phyloP scores from a whole-genome alignment of 2,329 filamentous ascomycete genomes.

The Verticillium zaregamsianum region DNA sequence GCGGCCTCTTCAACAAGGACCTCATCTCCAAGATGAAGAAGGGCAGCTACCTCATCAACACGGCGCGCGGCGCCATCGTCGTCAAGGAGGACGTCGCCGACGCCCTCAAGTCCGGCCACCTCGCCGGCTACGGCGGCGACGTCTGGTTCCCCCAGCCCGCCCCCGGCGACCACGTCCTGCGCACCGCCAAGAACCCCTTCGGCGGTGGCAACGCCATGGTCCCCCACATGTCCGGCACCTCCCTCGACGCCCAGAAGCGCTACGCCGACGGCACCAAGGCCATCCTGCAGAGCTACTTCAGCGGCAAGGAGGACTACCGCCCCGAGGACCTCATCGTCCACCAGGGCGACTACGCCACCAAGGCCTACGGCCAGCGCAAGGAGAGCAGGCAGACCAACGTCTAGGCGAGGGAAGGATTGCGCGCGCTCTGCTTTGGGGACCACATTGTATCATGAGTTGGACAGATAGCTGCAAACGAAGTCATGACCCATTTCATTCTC shows the following conservation, averaged over 20 bases:
- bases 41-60: slow-evolving; percentile 96
- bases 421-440: not conserved
- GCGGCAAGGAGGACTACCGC: slow-evolving; percentile 81
- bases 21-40: slow-evolving; percentile 99
- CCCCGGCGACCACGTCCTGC: slow-evolving; percentile 86
- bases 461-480: not conserved
- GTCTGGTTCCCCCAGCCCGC: slow-evolving; percentile 99
- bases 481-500: not conserved
- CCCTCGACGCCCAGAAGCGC: slow-evolving; percentile 93
- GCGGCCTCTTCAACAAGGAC: slow-evolving; percentile 97
- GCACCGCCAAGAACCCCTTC: slow-evolving; percentile 89
- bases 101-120: slow-evolving; percentile 86
- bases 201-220: slow-evolving; percentile 98
- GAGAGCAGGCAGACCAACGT: slow-evolving; percentile 27
- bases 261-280: slow-evolving; percentile 85
- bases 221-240: slow-evolving; percentile 97
- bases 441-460: not conserved
- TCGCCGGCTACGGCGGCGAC: slow-evolving; percentile 82
- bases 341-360: slow-evolving; percentile 89
- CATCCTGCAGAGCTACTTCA: slow-evolving; percentile 89
- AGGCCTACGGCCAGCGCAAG: slow-evolving; percentile 77
- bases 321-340: slow-evolving; percentile 88
- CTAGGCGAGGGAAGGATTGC: not conserved
- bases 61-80: slow-evolving; percentile 95
- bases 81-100: slow-evolving; percentile 98